Evolutionary conservation across 2,329 filamentous ascomycete genomes (phyloP).

Genomic region (Arthroderma sp.): DNA sequence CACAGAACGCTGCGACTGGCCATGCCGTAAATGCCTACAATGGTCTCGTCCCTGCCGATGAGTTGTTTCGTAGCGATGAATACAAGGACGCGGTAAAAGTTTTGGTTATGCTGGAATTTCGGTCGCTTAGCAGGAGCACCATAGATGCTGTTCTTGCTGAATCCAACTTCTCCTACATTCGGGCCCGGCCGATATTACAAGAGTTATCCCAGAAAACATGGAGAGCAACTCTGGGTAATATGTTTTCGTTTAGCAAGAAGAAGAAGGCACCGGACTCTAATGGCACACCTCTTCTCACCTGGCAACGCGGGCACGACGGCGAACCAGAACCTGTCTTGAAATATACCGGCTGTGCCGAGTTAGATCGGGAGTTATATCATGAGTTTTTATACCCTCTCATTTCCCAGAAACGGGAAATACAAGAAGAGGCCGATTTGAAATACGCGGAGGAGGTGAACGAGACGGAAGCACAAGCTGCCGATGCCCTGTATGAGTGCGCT

Average conservation of each 20-base stretch:
- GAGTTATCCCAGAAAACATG: slow-evolving; percentile 32
- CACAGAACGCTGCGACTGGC: background rate
- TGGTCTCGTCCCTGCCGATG: slow-evolving; percentile 25
- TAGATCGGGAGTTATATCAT: slow-evolving; percentile 30
- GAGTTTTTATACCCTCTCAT: slow-evolving; percentile 27
- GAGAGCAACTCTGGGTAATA: slow-evolving; percentile 31
- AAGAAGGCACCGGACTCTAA: slow-evolving; percentile 27
- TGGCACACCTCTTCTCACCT: slow-evolving; percentile 25
- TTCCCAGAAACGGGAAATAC: slow-evolving; percentile 22
- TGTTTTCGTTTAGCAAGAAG: slow-evolving; percentile 30
- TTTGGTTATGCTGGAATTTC: slow-evolving; percentile 32
- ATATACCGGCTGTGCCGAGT: slow-evolving; percentile 30
- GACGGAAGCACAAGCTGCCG: slow-evolving; percentile 27
- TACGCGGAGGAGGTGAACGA: slow-evolving; percentile 32
- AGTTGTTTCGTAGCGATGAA: slow-evolving; percentile 30
- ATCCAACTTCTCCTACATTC: slow-evolving; percentile 33
- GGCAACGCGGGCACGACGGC: slow-evolving; percentile 22
- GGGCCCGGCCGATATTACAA: slow-evolving; percentile 30
- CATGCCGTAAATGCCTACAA: slow-evolving; percentile 5
- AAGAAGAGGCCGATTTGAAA: slow-evolving; percentile 24
- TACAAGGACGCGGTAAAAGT: slow-evolving; percentile 31
- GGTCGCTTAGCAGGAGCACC: slow-evolving; percentile 29
- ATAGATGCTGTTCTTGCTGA: slow-evolving; percentile 36
- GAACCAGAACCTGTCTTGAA: slow-evolving; percentile 24
- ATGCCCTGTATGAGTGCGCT: slow-evolving; percentile 35